Percentiles rank a stretch among this genome's conserved stretches.
phyloP scores from a whole-genome alignment of 352 stramenopile genomes.

The Globisporangium radiosum region DNA sequence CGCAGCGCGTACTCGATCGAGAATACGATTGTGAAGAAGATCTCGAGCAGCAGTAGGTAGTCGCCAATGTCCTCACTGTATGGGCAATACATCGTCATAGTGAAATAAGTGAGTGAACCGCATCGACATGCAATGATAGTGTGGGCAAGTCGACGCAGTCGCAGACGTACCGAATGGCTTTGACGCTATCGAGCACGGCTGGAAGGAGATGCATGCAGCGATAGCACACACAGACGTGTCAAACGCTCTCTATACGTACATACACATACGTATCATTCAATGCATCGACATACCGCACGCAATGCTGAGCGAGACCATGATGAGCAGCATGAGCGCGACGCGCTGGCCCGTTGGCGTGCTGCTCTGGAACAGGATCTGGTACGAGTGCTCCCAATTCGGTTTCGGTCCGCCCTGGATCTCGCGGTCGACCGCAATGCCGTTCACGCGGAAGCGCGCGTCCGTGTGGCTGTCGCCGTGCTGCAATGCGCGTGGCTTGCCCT shows the following conservation, averaged over 20 bases:
- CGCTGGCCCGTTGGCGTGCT: constrained; percentile 59
- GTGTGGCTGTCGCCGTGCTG: constrained; percentile 22
- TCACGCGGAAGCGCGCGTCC: constrained; percentile 62
- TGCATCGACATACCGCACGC: constrained; percentile 31
- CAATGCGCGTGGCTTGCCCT: constrained; percentile 22
- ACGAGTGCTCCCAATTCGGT: constrained; percentile 56
- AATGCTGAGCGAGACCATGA: constrained; percentile 66
- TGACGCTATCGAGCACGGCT: constrained; percentile 68
- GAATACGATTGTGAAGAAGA: constrained; percentile 78
- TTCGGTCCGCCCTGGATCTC: constrained; percentile 67
- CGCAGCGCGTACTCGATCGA: constrained; percentile 71
- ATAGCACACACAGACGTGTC: not conserved
- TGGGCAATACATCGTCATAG: too few relatives aligned
- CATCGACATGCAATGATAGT: not conserved
- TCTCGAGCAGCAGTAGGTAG: constrained; percentile 59
- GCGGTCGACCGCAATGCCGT: constrained; percentile 64
- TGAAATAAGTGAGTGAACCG: not conserved
- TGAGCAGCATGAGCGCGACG: constrained; percentile 58
- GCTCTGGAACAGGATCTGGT: constrained; percentile 69
- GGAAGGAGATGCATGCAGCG: not conserved
- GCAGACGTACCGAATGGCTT: constrained; percentile 45
- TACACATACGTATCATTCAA: too few relatives aligned
- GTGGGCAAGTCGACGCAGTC: not conserved
- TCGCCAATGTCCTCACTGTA: constrained; percentile 48
- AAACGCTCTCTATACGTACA: too few relatives aligned